These are phyloP conservation scores for Vigna angularis DNA, from an alignment of 306 rosid species.

Conservation along the genomic window DNA sequence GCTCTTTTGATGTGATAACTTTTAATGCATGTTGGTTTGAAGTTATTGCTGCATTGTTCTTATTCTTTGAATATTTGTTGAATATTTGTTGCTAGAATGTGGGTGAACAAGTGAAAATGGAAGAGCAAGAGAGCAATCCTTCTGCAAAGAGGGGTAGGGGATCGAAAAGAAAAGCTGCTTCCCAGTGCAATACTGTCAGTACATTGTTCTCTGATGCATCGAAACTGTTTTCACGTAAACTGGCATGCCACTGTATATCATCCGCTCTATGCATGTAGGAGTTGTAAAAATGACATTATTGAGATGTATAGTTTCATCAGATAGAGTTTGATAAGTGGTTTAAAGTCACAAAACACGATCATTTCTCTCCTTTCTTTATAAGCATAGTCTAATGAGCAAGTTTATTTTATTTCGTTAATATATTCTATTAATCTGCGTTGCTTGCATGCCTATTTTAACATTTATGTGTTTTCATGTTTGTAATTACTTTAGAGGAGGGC, in stretches of 20 bases:
- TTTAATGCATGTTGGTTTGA: neutral
- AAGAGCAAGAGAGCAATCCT: constrained; percentile 54
- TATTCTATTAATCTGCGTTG: neutral
- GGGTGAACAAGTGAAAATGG: constrained; percentile 55
- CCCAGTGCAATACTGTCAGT: constrained; percentile 72
- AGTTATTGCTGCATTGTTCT: constrained; percentile 23
- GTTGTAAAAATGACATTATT: neutral
- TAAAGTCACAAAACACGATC: neutral
- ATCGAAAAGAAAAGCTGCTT: constrained; percentile 70
- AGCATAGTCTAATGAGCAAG: neutral
- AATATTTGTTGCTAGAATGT: constrained; percentile 58
- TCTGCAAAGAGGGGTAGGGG: constrained; percentile 67
- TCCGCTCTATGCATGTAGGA: neutral
- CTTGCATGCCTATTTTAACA: constrained; percentile 13
- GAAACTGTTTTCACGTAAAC: neutral
- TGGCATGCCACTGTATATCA: neutral
- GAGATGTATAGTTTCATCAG: neutral
- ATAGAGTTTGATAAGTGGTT: constrained; percentile 19
- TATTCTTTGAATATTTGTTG: constrained; percentile 40
- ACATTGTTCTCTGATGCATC: constrained; percentile 3
- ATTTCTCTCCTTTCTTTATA: neutral
- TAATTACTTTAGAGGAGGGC: constrained; percentile 70
- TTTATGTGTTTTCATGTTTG: constrained; percentile 9
- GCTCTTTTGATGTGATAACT: constrained; percentile 28
- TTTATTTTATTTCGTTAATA: neutral